Base-by-base conservation (phyloP, 495 filamentous ascomycete genomes). In the Clohesyomyces aquaticus region DNA sequence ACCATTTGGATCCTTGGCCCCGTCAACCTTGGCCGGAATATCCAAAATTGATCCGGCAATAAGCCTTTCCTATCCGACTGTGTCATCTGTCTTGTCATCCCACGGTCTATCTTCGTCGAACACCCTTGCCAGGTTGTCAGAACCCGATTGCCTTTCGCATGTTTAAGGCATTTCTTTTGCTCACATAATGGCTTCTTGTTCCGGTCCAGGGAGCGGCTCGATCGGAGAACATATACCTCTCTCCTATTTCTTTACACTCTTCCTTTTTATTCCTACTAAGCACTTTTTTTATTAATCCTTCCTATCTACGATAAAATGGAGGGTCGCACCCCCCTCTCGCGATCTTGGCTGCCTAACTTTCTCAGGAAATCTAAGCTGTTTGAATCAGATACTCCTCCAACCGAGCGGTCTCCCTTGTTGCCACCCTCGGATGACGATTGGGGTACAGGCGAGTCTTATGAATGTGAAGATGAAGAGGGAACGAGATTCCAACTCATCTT, bases 401-500 rank as follows among this genome's bases (percentile, higher is more conserved):
- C 65, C 32, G 70, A 72, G 32, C 56, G 50, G 1, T 54, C 67
- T 22, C 16, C 63, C 18, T 69, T 76, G 9, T 59, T 75, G 6
- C 71, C 68, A 12, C 67, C 71, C 11, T 56, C 71, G 4, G 58
- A 73, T 38, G 65, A 69, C 38, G 66, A 65, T 14, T 55, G 14
- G 23, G 28, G 60, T 51, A 63, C 59, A 26, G 67, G 74, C 4
- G 70, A 73, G 43, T 66, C 62, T n/a, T 70, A 76, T 61, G 67
- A 75, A 21, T 51, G 75, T 47, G 61, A 71, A 57, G 61, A 72
- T 60, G 72, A 64, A 11, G 55, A 71, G 12, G 38, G 56, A n/a
- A 59, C 66, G 4, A 64, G 55, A 26, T 48, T 55, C n/a, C 63
- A 72, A 27, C 67, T 74, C 1, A 68, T 82, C 57, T 71, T 90